Conservation (phyloP, 345 rosid genomes). For the Xanthoceras sorbifolium region DNA sequence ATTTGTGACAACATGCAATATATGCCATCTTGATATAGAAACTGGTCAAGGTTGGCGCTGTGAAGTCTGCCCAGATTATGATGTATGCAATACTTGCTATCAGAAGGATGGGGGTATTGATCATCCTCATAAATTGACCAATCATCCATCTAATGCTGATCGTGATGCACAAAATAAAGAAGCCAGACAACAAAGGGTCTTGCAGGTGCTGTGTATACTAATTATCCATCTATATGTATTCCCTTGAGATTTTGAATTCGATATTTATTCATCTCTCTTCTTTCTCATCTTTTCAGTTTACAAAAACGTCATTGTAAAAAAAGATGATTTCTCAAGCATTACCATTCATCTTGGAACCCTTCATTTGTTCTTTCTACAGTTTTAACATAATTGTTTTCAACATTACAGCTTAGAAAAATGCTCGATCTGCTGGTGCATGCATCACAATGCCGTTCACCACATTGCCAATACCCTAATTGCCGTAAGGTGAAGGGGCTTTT, state of each 20-base stretch:
- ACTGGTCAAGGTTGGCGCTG: constrained; percentile 99
- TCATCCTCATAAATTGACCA: constrained; percentile 96
- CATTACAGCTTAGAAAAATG: constrained; percentile 94
- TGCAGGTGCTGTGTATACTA: constrained; percentile 53
- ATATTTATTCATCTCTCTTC: no score
- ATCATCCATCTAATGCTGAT: constrained; percentile 83
- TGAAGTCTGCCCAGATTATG: constrained; percentile 95
- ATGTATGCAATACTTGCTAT: constrained; percentile 88
- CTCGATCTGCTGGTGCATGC: constrained; percentile 99
- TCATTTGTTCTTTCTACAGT: neutral
- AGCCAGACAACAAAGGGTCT: constrained; percentile 87
- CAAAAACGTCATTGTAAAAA: neutral
- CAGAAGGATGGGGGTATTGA: constrained; percentile 74
- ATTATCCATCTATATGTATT: neutral
- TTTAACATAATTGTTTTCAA: constrained; percentile 17
- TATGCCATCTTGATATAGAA: constrained; percentile 90
- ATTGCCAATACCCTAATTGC: constrained; percentile 93
- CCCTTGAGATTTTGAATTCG: neutral
- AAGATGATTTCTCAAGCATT: constrained; percentile 4
- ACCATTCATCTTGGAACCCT: neutral
- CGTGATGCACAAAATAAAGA: constrained; percentile 97
- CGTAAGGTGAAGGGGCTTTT: constrained; percentile 97
- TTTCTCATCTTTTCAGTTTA: neutral
- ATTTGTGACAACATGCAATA: constrained; percentile 87
- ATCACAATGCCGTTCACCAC: constrained; percentile 76